Evolutionary conservation across 345 rosid genomes (phyloP).

Genomic region (Conringia planisiliqua): DNA sequence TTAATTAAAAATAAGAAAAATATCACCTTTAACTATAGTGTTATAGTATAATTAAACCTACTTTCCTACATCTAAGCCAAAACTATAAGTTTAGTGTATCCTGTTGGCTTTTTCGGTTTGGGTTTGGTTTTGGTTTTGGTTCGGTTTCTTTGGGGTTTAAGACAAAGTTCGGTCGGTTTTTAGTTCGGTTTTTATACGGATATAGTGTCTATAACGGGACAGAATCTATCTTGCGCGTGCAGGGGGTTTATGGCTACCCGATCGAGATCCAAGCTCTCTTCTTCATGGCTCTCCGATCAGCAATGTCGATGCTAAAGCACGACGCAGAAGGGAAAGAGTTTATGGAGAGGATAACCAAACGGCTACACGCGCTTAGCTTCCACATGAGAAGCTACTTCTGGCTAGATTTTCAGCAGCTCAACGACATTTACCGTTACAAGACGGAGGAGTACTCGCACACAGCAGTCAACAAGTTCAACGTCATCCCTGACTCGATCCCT

Average conservation of each 20-base stretch:
- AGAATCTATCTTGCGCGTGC: neutral
- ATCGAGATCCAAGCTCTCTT: slow-evolving; percentile 67
- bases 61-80: neutral
- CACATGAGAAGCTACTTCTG: slow-evolving; percentile 67
- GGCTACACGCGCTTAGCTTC: slow-evolving; percentile 64
- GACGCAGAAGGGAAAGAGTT: slow-evolving; percentile 59
- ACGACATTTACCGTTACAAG: slow-evolving; percentile 61
- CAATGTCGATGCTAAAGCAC: slow-evolving; percentile 49
- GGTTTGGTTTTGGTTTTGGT: neutral
- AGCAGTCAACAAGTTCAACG: slow-evolving; percentile 64
- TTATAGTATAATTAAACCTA: neutral
- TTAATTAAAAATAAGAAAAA: too few relatives aligned
- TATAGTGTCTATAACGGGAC: neutral
- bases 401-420: slow-evolving; percentile 61
- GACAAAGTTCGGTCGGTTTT: neutral
- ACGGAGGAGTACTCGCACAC: slow-evolving; percentile 67
- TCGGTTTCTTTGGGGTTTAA: neutral
- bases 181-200: neutral
- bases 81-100: neutral
- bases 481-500: slow-evolving; percentile 63
- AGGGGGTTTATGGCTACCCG: slow-evolving; percentile 65
- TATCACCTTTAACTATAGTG: neutral
- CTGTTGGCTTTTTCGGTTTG: neutral
- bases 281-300: slow-evolving; percentile 60
- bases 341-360: slow-evolving; percentile 45